Evolutionary conservation across 805 yeast species (phyloP).

Genomic region (Sugiyamaella mastotermitis): DNA sequence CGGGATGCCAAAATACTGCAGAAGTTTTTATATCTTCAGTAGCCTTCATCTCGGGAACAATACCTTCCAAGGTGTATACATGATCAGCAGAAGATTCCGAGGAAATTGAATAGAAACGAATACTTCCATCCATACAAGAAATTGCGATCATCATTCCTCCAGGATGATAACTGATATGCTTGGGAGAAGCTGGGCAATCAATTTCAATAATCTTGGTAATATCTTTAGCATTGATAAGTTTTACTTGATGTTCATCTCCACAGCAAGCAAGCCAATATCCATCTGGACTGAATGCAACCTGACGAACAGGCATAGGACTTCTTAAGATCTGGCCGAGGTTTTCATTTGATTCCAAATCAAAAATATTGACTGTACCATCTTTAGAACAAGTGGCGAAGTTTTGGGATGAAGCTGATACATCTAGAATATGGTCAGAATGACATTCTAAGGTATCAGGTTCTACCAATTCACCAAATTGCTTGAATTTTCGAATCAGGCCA

Average conservation of each 20-base stretch:
- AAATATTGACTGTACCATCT: slow-evolving; percentile 35
- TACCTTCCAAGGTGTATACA: slow-evolving; percentile 22
- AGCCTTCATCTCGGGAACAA: slow-evolving; percentile 26
- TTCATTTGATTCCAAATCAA: slow-evolving; percentile 23
- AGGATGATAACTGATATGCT: slow-evolving; percentile 40
- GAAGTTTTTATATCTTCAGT: slow-evolving; percentile 42
- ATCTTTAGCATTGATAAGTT: slow-evolving; percentile 28
- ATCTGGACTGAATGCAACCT: slow-evolving; percentile 28
- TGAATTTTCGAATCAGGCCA: slow-evolving; percentile 29
- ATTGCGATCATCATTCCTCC: slow-evolving; percentile 26
- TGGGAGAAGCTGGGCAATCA: slow-evolving; percentile 39
- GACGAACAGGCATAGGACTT: slow-evolving; percentile 30
- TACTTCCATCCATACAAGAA: slow-evolving; percentile 29
- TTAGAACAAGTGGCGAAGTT: slow-evolving; percentile 39
- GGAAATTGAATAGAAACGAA: slow-evolving; percentile 28
- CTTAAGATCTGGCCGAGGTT: slow-evolving; percentile 22
- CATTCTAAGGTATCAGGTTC: slow-evolving; percentile 22
- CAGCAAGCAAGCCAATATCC: slow-evolving; percentile 32
- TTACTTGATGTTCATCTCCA: slow-evolving; percentile 30
- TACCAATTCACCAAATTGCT: slow-evolving; percentile 22
- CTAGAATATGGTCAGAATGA: slow-evolving; percentile 15
- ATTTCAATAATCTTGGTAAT: slow-evolving; percentile 36
- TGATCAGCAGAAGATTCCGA: slow-evolving; percentile 11
- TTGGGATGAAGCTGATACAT: slow-evolving; percentile 22
- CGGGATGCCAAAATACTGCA: slow-evolving; percentile 62